A percentile compares a stretch with the other conserved stretches of the same genome.
Conservation (phyloP, 2,329 filamentous ascomycete genomes). For the Acrocalymma vagum region DNA sequence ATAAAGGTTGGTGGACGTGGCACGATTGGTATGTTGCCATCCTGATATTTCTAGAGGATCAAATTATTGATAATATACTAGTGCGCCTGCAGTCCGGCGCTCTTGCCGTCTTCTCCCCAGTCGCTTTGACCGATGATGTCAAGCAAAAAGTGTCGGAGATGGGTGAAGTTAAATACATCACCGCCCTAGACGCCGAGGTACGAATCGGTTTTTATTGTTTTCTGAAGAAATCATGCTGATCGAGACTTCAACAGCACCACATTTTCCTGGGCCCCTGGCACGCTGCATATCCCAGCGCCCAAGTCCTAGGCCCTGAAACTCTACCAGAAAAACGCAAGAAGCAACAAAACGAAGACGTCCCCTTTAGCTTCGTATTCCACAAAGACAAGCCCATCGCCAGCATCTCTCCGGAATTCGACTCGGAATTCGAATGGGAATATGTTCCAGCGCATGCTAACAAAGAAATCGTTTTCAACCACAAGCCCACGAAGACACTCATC, state of each 20-base stretch:
- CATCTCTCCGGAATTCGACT: conserved; percentile 81
- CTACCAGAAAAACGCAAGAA: conserved; percentile 82
- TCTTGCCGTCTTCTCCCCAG: conserved; percentile 91
- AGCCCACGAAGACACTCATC: conserved; percentile 80
- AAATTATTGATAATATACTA: conserved; percentile 43
- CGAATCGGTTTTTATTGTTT: neutral
- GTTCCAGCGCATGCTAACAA: conserved; percentile 82
- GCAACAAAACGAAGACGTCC: conserved; percentile 64
- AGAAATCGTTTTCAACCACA: conserved; percentile 88
- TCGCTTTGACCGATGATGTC: conserved; percentile 80
- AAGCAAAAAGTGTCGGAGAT: conserved; percentile 67
- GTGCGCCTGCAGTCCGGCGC: conserved; percentile 80
- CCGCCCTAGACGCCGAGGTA: conserved; percentile 82
- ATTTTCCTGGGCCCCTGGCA: conserved; percentile 91
- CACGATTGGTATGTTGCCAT: conserved; percentile 74
- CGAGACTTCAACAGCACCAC: conserved; percentile 69
- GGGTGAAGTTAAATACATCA: conserved; percentile 80
- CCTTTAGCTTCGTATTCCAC: conserved; percentile 71
- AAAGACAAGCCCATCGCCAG: conserved; percentile 48
- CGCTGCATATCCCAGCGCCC: conserved; percentile 77
- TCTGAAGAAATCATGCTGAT: neutral
- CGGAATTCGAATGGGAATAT: conserved; percentile 85
- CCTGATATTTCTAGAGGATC: neutral
- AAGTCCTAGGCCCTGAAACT: conserved; percentile 82
- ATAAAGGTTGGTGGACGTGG: conserved; percentile 87